phyloP scores from a whole-genome alignment of 305 asterid genomes.

The Coffea humblotiana region DNA sequence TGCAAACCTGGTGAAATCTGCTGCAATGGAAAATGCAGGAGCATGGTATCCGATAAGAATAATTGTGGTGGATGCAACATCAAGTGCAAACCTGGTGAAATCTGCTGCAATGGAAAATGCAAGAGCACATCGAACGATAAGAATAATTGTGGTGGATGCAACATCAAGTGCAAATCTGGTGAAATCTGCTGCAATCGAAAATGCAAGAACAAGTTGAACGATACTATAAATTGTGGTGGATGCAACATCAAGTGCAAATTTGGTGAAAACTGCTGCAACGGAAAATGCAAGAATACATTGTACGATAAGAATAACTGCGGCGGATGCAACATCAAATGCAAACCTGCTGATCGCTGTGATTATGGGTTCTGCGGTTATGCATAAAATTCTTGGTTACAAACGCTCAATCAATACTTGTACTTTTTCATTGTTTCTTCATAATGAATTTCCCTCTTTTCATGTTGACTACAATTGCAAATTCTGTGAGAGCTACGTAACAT shows the following conservation, averaged over 20 bases:
- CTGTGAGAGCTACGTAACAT: background rate
- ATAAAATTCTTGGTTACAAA: background rate
- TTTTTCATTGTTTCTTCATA: background rate
- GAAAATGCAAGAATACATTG: constrained; percentile 22
- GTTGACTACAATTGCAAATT: too few species aligned
- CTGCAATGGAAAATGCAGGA: constrained; percentile 27
- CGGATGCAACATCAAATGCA: constrained; percentile 23
- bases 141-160: constrained; percentile 32
- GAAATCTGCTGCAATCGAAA: constrained; percentile 28
- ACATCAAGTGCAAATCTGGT: constrained; percentile 30
- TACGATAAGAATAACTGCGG: constrained; percentile 32
- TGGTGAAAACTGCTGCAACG: constrained; percentile 33
- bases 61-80: constrained; percentile 23
- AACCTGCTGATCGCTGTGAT: constrained; percentile 31
- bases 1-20: constrained; percentile 34
- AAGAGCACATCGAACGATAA: constrained; percentile 18
- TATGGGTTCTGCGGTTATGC: constrained; percentile 58
- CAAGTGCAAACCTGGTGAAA: constrained; percentile 22
- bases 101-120: constrained; percentile 32
- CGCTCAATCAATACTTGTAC: background rate
- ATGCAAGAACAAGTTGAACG: constrained; percentile 22
- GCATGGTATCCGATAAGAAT: constrained; percentile 12
- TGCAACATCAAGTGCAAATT: constrained; percentile 8
- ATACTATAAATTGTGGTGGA: constrained; percentile 26
- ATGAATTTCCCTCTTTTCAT: background rate